Base-by-base conservation (phyloP, 495 filamentous ascomycete species). In the Sabuloglossum arenarium region DNA sequence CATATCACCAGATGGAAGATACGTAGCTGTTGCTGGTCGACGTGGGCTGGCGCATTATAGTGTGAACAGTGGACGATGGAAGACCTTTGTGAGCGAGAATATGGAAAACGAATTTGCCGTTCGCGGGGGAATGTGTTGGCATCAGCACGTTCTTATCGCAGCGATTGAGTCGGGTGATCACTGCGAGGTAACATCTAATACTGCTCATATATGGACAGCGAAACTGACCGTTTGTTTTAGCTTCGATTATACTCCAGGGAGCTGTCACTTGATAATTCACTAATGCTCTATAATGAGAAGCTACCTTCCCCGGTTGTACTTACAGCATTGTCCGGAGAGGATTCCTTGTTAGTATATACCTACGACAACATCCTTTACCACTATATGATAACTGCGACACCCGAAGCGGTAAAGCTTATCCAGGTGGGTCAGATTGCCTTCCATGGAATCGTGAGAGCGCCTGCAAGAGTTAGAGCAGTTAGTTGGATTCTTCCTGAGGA, bases 121-220 rank as follows among this genome's bases (percentile, higher is more conserved):
- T 24, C 73, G 89, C 59, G 93, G 93, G 24, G 93, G 93, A 0
- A 94, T 99, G 88, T 95, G 88, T 62, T 99, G 93, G 93, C 86
- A 89, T 62, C 89, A 93, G 56, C 93, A 99, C 66, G 85, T 97
- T 24, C 69, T 99, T 19, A 85, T 99, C 57, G 88, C 88, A 43
- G 87, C 90, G n/a, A 81, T 94, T 30, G 93, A 97, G 65, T 79
- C 80, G 49, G 83, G 86, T 60, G 79, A 80, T 58, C 79, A 80
- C 21, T 88, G 88, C 63, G 85, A 95, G 74, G 81, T 81, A 30
- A 59, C 8, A 12, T 23, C 28, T 54, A 12, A 54, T 39, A 8
- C 19, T 28, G 31, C 29, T 28, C 43, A 4, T 39, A 9, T n/a
- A 30, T 31, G 6, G 16, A 29, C 23, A 12, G 31, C 57, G 63